Base-by-base conservation (phyloP, 495 filamentous ascomycete species). In the Achaetomiella virescens region DNA sequence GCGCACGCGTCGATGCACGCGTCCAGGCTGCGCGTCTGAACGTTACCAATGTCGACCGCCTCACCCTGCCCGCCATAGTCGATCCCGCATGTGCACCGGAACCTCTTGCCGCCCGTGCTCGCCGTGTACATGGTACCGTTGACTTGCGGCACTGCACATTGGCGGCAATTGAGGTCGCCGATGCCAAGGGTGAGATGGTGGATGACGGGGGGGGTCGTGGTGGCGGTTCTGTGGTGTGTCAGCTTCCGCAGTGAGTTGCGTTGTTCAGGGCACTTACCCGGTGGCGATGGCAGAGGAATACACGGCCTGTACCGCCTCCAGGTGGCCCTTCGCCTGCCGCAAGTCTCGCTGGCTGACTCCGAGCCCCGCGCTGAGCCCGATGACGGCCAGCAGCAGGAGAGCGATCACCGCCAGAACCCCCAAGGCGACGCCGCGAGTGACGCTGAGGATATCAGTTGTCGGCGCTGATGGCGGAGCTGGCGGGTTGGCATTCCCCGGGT, bases 1-100 rank as follows among this genome's bases (percentile, higher is more conserved):
- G 69, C 69, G 45, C 70, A 72, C 1, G 63, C 60, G 35, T 72
- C 66, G 18, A 71, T 66, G 49, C 70, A 74, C 8, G 45, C 44
- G 35, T 67, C 54, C 59, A 72, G 55, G 50, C 47, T 66, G 18
- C 49, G 38, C 12, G 44, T 52, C 37, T 66, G 61, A 46, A 55
- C 58, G 48, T 59, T 67, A 17, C 44, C 54, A 15, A 74, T 60
- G 56, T 74, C 71, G 15, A 20, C 44, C n/a, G 67, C 69, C 48
- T 68, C 64, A 20, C 54, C 59, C 4, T 43, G n/a, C 15, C 65
- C 62, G 49, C 52, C 63, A 56, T 69, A 71, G 57, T 74, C 70
- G 45, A 66, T 24, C 9, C 70, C 71, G 59, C 71, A 74, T 36
- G 65, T 52, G 4, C 66, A 54, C 38, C 58, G 48, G 62, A 71